These are phyloP conservation scores for Mucor saturninus DNA, from an alignment of 371 early-diverging fungal genomes.

Conservation along the genomic window DNA sequence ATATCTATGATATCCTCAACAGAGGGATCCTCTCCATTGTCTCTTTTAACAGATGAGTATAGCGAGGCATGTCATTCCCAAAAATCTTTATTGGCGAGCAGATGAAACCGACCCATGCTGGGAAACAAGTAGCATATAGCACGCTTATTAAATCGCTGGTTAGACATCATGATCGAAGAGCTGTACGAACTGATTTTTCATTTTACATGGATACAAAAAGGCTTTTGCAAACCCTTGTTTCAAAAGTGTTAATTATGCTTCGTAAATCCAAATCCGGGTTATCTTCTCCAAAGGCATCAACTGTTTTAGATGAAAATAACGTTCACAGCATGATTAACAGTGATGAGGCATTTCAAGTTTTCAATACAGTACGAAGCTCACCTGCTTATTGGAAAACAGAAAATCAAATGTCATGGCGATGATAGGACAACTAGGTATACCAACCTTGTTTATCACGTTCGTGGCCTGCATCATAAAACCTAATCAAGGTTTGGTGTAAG, in stretches of 20 bases:
- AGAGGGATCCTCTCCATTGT: neutral
- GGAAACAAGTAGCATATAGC: neutral
- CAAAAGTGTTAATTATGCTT: neutral
- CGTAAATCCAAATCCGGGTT: neutral
- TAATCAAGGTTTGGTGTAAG: no score
- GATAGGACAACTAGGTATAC: conserved; percentile 15
- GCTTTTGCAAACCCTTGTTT: neutral
- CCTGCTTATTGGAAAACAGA: conserved; percentile 9
- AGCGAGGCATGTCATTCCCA: neutral
- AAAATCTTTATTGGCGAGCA: neutral
- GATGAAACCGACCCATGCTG: neutral
- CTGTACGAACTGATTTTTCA: conserved; percentile 2
- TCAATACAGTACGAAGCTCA: conserved; percentile 7
- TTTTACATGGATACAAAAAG: conserved; percentile 10
- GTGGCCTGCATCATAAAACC: no score
- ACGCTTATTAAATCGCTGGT: neutral
- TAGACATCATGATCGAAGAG: conserved; percentile 7
- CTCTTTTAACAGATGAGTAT: neutral
- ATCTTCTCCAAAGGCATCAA: no score
- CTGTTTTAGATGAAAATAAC: neutral
- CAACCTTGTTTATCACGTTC: conserved; percentile 9
- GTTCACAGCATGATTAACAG: neutral
- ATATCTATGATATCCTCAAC: neutral
- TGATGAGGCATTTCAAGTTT: conserved; percentile 11
- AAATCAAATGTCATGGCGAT: conserved; percentile 13